These are phyloP conservation scores for Malus sieversii DNA, from an alignment of 306 rosid species.

Conservation along the genomic window DNA sequence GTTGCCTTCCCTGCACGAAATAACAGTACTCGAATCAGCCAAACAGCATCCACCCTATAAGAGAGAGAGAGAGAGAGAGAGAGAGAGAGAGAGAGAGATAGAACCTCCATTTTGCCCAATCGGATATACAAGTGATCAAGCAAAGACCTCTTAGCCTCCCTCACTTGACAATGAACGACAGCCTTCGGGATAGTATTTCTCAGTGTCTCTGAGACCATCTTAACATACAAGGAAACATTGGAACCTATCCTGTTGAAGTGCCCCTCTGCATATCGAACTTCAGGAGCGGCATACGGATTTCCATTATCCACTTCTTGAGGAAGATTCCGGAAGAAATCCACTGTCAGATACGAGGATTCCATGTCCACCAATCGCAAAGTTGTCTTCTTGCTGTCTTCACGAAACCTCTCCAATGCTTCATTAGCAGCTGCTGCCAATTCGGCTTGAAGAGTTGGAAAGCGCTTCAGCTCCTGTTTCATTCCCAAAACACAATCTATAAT, in stretches of 20 bases:
- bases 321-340: conserved; percentile 41
- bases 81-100: not conserved
- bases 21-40: not conserved
- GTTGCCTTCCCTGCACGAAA: conserved; percentile 27
- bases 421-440: conserved; percentile 35
- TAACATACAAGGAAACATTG: conserved; percentile 35
- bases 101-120: conserved; percentile 39
- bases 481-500: not conserved
- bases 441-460: conserved; percentile 40
- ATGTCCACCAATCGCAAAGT: conserved; percentile 42
- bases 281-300: conserved; percentile 8
- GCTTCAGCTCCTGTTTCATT: conserved; percentile 45
- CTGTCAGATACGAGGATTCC: conserved; percentile 45
- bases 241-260: conserved; percentile 37
- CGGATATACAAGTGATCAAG: conserved; percentile 36
- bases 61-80: not conserved
- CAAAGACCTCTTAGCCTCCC: conserved; percentile 46
- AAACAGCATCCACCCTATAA: not conserved
- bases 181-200: conserved; percentile 41
- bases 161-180: conserved; percentile 52
- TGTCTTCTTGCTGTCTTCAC: conserved; percentile 42
- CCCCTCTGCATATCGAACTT: conserved; percentile 32
- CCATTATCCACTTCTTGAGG: conserved; percentile 34
- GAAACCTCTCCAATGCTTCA: conserved; percentile 45
- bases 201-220: conserved; percentile 44